Base-by-base conservation (phyloP, 345 rosid genomes). In the Leavenworthia alabamica region DNA sequence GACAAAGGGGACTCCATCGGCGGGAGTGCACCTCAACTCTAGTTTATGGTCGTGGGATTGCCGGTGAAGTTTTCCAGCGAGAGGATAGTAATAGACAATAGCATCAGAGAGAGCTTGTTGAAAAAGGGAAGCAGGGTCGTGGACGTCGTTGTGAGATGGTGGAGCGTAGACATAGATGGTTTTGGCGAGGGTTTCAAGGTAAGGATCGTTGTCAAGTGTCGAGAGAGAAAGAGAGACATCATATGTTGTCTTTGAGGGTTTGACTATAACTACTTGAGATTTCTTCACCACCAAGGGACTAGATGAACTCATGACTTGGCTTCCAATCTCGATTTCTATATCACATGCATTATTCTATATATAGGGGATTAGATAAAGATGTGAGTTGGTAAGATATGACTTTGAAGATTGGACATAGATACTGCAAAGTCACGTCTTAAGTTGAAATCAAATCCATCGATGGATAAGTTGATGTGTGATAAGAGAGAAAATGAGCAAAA, bases 31-130 rank as follows among this genome's bases (percentile, higher is more conserved):
- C 19, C 16, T 68, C 27, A 82, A 26, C 59, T 68, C 68, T 43
- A 79, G 81, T 45, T 39, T 77, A 23, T 80, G 63, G 47, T 82
- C 79, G 10, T 79, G 61, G 12, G 45, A 53, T 33, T 66, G 20
- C 23, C 83, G 77, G 74, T 62, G 62, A 40, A 85, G 75, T 66
- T 74, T 82, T 7, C 90, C 88, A 1, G 88, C 84, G 26, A 85
- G 76, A 15, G 88, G 90, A 31, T 80, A 82, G 81, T 75, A 80
- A 27, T 70, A 55, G 45, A 82, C 81, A 64, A 82, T 66, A 15
- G 57, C 73, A 20, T 82, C 61, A 12, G 90, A 79, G 31, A 85
- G 81, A 28, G 90, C 88, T 37, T 77, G 52, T 35, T 74, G 53
- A 7, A 82, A 60, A 29, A 80, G 48, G 12, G 50, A 28, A 46